Conservation (phyloP, 331 rosid species). For the Prunus yedoensis region DNA sequence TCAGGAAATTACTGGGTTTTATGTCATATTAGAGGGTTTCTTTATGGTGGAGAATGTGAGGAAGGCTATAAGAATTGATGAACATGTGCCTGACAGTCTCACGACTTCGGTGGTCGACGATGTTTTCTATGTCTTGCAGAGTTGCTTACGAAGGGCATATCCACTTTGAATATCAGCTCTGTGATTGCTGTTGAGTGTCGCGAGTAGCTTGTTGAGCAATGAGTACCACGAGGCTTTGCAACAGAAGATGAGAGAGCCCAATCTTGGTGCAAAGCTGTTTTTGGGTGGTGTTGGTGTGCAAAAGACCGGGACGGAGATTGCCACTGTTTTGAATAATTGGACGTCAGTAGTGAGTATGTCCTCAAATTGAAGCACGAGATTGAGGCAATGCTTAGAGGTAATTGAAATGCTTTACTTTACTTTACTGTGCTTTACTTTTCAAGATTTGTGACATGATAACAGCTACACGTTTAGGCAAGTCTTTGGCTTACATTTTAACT, state of each 20-base stretch:
- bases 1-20: constrained; percentile 88
- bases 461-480: neutral
- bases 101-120: constrained; percentile 97
- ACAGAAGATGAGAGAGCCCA: constrained; percentile 80
- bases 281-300: constrained; percentile 88
- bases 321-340: constrained; percentile 87
- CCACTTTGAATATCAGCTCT: constrained; percentile 86
- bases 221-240: constrained; percentile 89
- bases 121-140: constrained; percentile 91
- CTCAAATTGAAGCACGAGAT: constrained; percentile 88
- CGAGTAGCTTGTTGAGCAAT: constrained; percentile 78
- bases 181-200: constrained; percentile 90
- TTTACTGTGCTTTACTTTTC: constrained; percentile 9
- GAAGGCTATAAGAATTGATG: constrained; percentile 86
- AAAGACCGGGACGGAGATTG: constrained; percentile 85
- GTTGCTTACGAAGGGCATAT: constrained; percentile 86
- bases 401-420: constrained; percentile 26
- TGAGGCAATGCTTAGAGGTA: constrained; percentile 91
- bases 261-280: constrained; percentile 89
- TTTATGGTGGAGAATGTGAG: constrained; percentile 97
- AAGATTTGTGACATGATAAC: neutral
- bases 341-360: constrained; percentile 84
- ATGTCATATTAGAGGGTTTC: constrained; percentile 86
- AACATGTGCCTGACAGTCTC: constrained; percentile 80
- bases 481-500: neutral